Evolutionary conservation across 1,284 basidiomycete species (phyloP).

Genomic region (Naganishia liquefaciens): DNA sequence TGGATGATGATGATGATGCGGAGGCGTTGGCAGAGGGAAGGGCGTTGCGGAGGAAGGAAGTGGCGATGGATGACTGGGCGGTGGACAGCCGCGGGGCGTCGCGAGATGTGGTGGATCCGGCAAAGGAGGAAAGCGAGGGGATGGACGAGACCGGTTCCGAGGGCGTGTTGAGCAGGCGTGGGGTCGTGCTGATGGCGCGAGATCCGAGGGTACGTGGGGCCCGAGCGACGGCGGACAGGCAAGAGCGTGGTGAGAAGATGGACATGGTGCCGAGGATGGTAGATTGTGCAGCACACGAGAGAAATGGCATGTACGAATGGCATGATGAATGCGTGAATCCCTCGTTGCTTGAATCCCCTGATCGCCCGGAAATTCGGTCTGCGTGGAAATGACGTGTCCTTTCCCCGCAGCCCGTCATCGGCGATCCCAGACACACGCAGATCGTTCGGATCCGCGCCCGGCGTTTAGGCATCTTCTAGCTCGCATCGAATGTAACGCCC

Average conservation of each 20-base stretch:
- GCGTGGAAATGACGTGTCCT: background rate
- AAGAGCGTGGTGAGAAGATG: constrained; percentile 3
- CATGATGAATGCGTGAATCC: background rate
- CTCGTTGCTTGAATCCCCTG: background rate
- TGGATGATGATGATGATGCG: no score
- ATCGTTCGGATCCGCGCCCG: background rate
- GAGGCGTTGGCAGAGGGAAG: background rate
- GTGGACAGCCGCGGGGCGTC: background rate
- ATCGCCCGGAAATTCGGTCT: background rate
- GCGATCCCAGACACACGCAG: background rate
- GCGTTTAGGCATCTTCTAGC: constrained; percentile 2
- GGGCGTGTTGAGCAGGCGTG: background rate
- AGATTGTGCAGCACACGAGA: no score
- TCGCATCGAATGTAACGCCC: background rate
- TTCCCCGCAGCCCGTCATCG: background rate
- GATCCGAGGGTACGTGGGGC: background rate
- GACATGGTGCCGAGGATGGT: constrained; percentile 10
- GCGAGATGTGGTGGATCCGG: background rate
- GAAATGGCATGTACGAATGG: no score
- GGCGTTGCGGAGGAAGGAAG: constrained; percentile 5
- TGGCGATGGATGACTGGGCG: constrained; percentile 11
- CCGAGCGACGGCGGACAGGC: background rate
- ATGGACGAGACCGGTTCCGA: constrained; percentile 10
- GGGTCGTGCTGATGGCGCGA: background rate
- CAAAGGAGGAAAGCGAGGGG: constrained; percentile 20